Evolutionary conservation across 257 asterid genomes (phyloP).

Genomic region (Schizonepeta tenuifolia): DNA sequence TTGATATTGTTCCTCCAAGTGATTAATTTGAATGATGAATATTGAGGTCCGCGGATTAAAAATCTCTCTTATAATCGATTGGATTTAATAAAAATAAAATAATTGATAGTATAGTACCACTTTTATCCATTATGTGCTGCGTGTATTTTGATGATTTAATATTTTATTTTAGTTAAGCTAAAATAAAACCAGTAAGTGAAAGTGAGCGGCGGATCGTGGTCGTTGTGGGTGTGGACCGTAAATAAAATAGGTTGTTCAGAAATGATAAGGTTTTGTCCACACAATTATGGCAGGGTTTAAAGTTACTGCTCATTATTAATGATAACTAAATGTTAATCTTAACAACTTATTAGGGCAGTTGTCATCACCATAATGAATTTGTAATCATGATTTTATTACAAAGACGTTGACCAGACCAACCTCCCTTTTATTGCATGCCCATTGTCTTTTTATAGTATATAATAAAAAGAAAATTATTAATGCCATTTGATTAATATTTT

Average conservation of each 20-base stretch:
- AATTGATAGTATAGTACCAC: no score
- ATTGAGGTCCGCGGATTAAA: no score
- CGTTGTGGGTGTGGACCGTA: conserved; percentile 19
- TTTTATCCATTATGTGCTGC: no score
- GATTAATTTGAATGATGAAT: no score
- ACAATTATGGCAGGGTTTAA: conserved; percentile 33
- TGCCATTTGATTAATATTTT: not conserved
- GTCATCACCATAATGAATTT: conserved; percentile 34
- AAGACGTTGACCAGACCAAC: conserved; percentile 32
- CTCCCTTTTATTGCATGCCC: not conserved
- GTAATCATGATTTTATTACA: conserved; percentile 27
- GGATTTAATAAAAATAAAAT: no score
- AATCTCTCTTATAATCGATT: no score
- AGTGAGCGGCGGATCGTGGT: not conserved
- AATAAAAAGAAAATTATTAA: not conserved
- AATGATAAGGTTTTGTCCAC: conserved; percentile 33
- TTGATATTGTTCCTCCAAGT: no score
- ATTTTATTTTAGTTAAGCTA: no score
- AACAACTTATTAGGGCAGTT: conserved; percentile 34
- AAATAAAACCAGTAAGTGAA: no score
- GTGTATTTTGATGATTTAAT: no score
- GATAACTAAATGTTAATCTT: conserved; percentile 29
- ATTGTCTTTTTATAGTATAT: not conserved
- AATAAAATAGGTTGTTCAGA: conserved; percentile 13
- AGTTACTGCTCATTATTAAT: conserved; percentile 29